phyloP scores from a whole-genome alignment of 768 basidiomycete species.

The Amanita pallidorosea region DNA sequence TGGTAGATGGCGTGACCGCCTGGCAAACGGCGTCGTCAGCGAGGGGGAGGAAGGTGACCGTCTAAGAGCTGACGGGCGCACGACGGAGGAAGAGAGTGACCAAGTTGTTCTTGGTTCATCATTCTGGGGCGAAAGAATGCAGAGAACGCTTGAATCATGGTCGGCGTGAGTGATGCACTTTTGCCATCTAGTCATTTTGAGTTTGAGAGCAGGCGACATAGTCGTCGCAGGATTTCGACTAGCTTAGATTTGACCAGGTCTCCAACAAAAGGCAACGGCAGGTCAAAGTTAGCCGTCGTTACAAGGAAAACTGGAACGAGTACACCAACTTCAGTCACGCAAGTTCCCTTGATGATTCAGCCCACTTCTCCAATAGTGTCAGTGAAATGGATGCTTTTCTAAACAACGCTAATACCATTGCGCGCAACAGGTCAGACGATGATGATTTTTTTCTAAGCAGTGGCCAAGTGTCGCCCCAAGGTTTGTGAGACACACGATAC shows the following conservation, averaged over 20 bases:
- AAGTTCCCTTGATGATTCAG: not conserved
- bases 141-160: constrained; percentile 35
- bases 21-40: constrained; percentile 20
- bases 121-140: constrained; percentile 32
- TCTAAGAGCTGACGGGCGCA: constrained; percentile 20
- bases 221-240: not conserved
- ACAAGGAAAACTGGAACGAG: not conserved
- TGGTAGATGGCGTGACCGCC: constrained; percentile 13
- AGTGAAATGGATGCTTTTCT: not conserved
- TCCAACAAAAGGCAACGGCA: not conserved
- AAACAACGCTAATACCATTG: not conserved
- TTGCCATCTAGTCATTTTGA: not conserved
- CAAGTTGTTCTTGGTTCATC: constrained; percentile 7
- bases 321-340: not conserved
- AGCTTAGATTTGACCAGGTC: constrained; percentile 1
- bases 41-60: constrained; percentile 27
- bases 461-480: constrained; percentile 64
- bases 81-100: constrained; percentile 40
- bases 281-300: not conserved
- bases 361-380: constrained; percentile 3
- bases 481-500: constrained; percentile 24
- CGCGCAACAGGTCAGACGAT: constrained; percentile 11
- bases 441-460: constrained; percentile 71
- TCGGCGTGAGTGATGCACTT: constrained; percentile 21
- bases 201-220: constrained; percentile 8